These are phyloP conservation scores for Diaporthe ilicicola DNA, from an alignment of 2,329 filamentous ascomycete genomes.

Conservation along the genomic window DNA sequence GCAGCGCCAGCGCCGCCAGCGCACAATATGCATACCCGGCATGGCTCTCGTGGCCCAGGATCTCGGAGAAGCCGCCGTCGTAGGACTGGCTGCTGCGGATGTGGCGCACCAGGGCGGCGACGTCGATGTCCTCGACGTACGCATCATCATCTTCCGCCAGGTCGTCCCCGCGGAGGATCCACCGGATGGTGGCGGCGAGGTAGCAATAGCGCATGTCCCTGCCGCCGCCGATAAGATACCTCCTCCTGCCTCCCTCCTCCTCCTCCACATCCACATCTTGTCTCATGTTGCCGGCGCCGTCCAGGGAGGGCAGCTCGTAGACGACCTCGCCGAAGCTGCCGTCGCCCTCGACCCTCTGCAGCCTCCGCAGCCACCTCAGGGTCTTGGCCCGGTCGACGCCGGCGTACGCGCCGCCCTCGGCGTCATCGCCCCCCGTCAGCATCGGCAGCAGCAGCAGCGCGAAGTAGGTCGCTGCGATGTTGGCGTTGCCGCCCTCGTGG, in stretches of 20 bases:
- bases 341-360: conserved; percentile 75
- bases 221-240: conserved; percentile 71
- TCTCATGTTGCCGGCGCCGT: conserved; percentile 47
- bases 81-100: conserved; percentile 74
- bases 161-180: conserved; percentile 78
- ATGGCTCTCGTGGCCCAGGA: conserved; percentile 82
- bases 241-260: too few relatives aligned
- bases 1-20: conserved; percentile 77
- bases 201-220: conserved; percentile 90
- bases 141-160: conserved; percentile 58
- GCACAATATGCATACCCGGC: conserved; percentile 93
- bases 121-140: conserved; percentile 76
- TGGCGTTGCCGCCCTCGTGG: conserved; percentile 60
- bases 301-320: conserved; percentile 49
- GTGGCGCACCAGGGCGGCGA: conserved; percentile 74
- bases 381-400: conserved; percentile 74
- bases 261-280: conserved; percentile 18
- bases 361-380: conserved; percentile 74
- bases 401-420: conserved; percentile 57
- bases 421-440: conserved; percentile 49
- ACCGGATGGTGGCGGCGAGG: conserved; percentile 81
- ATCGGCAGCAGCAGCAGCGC: conserved; percentile 77
- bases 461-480: conserved; percentile 89
- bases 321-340: conserved; percentile 92
- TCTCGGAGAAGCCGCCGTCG: conserved; percentile 85